Percentiles rank a stretch among this genome's conserved stretches.
Conservation (phyloP, 164 flowering plant species). For the Vitis amurensis region DNA sequence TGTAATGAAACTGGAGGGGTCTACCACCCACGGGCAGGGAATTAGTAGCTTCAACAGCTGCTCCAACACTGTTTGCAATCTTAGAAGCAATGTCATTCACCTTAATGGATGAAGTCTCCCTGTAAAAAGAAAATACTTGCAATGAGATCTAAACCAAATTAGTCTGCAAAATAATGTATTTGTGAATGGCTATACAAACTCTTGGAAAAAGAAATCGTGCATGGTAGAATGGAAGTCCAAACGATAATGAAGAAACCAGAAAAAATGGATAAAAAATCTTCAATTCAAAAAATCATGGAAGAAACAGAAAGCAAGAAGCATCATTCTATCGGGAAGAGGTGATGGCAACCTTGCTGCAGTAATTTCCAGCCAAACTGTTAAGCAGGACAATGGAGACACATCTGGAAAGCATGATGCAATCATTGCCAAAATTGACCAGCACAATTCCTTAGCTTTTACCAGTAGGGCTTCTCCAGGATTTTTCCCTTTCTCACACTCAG, state of each 20-base stretch:
- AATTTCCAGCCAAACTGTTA: conserved; percentile 96
- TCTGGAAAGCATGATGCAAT: conserved; percentile 95
- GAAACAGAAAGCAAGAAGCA: conserved; percentile 1
- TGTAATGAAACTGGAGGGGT: conserved; percentile 59
- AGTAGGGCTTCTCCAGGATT: conserved; percentile 85
- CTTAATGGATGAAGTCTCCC: conserved; percentile 91
- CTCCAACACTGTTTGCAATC: conserved; percentile 78
- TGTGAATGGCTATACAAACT: neutral
- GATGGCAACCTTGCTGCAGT: conserved; percentile 84
- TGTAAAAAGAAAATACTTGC: conserved; percentile 27
- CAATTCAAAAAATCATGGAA: neutral
- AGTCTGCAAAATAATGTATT: neutral
- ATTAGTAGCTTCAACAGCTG: conserved; percentile 86
- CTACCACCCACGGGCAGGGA: conserved; percentile 43
- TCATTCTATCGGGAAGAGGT: neutral
- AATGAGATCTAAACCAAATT: conserved; percentile 14
- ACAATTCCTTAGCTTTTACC: conserved; percentile 74
- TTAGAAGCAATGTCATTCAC: conserved; percentile 88
- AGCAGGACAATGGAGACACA: conserved; percentile 79
- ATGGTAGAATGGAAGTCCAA: neutral
- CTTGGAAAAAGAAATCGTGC: neutral
- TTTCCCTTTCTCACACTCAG: conserved; percentile 84
- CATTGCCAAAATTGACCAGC: conserved; percentile 93
- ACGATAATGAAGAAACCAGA: neutral
- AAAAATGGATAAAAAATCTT: neutral